Evolutionary conservation across 2,329 filamentous ascomycete species (phyloP).

Genomic region (Helotiales sp.): DNA sequence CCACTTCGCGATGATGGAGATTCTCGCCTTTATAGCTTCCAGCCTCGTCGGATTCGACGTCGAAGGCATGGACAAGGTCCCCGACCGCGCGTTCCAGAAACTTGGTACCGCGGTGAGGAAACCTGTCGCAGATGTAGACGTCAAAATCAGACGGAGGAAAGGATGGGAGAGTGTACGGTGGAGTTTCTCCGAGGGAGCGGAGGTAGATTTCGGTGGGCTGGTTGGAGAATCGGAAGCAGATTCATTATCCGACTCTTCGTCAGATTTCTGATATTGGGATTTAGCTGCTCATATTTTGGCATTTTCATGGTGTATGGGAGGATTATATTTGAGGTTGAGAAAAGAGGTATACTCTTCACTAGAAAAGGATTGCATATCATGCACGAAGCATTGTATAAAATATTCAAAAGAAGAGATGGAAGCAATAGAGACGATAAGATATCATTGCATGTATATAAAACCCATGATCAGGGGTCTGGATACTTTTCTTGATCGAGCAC

Average conservation of each 20-base stretch:
- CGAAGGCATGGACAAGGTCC: constrained; percentile 10
- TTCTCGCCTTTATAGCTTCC: constrained; percentile 37
- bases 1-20: constrained; percentile 42
- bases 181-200: constrained; percentile 19
- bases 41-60: constrained; percentile 35
- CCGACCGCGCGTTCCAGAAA: constrained; percentile 22
- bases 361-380: not conserved
- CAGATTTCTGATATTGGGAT: too few relatives aligned
- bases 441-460: not conserved
- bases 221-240: not conserved
- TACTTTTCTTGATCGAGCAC: not conserved
- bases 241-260: too few relatives aligned
- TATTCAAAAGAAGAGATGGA: not conserved
- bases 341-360: too few relatives aligned
- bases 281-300: too few relatives aligned
- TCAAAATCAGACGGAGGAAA: constrained; percentile 20
- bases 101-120: constrained; percentile 29
- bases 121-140: constrained; percentile 25
- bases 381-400: not conserved
- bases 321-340: too few relatives aligned
- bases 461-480: not conserved
- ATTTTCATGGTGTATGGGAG: too few relatives aligned
- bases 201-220: constrained; percentile 14
- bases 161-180: constrained; percentile 30
- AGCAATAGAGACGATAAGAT: not conserved